Evolutionary conservation across 2,329 filamentous ascomycete genomes (phyloP), one percentile per base, ranked within the genome.

Genomic region (Teratosphaeria zuluensis): DNA sequence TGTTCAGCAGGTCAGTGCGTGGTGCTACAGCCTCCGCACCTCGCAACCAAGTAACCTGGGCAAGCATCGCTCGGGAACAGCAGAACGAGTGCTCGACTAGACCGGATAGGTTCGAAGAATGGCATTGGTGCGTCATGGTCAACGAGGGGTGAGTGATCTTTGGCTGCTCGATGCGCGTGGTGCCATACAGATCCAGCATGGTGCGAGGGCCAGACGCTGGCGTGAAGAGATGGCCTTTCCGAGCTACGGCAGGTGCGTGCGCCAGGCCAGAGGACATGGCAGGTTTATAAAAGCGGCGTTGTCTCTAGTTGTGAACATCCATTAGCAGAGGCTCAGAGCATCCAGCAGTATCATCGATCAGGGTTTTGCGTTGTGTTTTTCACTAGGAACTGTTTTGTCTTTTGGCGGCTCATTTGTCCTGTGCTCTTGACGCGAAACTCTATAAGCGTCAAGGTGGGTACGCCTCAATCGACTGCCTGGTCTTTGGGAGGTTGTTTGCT

Each of bases 211-310:
- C 19, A n/a, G 16, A 48, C 42, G 19, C 42, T 48, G 42, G 42
- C 42, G 42, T 48, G 42, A 48, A 48, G 42, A 48, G 19, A 48
- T 48, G 42, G 42, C n/a, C n/a, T n/a, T 48, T 12, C 19, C 56
- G 55, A 63, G 61, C 61, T 63, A 63, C 61, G 32, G 58, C 61
- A 63, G 59, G 57, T 56, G 53, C 54, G 57, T 62, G 59, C 59
- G 42, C 31, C 35, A 16, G n/a, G 16, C 16, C 28, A 12, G n/a
- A 32, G 19, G 21, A 24, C 35, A 56, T 19, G 54, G 42, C 12
- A 21, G 21, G 3, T 11, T 35, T 59, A 56, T 38, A 57, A 51
- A 53, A 30, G 38, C 42, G 42, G 16, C 16, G 16, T 48, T n/a
- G 42, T 48, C 19, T 11, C 16, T 48, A 48, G 42, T 21, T 3